Conservation (phyloP, 2,329 filamentous ascomycete species). For the Bimuria novae-zelandiae region DNA sequence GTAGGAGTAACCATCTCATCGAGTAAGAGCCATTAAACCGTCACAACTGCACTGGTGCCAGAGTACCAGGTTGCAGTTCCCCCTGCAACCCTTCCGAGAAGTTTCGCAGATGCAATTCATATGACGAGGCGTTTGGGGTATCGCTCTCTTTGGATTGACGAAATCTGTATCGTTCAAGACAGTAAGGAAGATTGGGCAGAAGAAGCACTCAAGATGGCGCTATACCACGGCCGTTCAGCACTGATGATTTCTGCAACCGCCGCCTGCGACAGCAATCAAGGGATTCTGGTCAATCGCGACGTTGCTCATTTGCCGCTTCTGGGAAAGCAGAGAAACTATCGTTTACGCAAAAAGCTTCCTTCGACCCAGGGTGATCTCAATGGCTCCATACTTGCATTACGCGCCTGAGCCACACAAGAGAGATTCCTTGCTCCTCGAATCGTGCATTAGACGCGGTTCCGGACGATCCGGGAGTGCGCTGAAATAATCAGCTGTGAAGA, state of each 20-base stretch:
- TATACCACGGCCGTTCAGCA: not conserved
- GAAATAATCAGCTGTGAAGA: not conserved
- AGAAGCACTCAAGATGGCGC: conserved; percentile 8
- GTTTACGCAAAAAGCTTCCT: not conserved
- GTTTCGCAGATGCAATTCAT: not conserved
- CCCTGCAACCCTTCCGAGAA: not conserved
- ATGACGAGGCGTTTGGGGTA: not conserved
- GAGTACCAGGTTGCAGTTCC: not conserved
- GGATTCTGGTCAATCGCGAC: not conserved
- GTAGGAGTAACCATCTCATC: no score
- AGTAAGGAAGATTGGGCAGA: not conserved
- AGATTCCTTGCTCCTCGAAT: not conserved
- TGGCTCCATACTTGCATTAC: not conserved
- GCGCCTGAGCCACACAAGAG: not conserved
- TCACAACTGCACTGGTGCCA: no score
- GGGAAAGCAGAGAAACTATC: not conserved
- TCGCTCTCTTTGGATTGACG: not conserved
- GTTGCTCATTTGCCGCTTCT: not conserved
- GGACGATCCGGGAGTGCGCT: not conserved
- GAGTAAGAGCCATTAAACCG: no score
- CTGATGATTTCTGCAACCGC: conserved; percentile 6
- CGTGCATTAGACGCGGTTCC: not conserved
- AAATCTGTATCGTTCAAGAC: conserved; percentile 5
- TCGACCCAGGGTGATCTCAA: not conserved
- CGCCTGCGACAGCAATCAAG: not conserved